Conservation (phyloP, 306 rosid species). For the Cicer bijugum region DNA sequence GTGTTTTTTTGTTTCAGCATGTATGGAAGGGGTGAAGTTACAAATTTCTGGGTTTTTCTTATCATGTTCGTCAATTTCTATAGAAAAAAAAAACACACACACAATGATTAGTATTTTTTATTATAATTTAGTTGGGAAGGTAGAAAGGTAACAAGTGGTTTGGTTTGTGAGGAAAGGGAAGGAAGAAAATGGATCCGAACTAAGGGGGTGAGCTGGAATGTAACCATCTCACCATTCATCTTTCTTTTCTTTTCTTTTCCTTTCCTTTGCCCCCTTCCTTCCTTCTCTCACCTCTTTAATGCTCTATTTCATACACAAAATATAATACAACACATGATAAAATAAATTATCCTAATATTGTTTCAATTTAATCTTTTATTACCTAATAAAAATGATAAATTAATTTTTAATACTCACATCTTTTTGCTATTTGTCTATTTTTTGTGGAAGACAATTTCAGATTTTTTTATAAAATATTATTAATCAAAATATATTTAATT, state of each 20-base stretch:
- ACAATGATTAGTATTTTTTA: too few species aligned
- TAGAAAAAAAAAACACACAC: neutral
- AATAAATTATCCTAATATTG: too few species aligned
- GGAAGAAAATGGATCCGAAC: slow-evolving; percentile 68
- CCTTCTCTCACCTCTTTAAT: neutral
- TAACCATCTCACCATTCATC: slow-evolving; percentile 39
- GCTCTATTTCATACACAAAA: neutral
- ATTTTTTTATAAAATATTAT: too few species aligned
- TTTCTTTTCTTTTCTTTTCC: slow-evolving; percentile 14
- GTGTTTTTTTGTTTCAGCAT: slow-evolving; percentile 52
- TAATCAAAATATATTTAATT: too few species aligned
- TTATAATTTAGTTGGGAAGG: slow-evolving; percentile 48
- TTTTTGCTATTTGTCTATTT: too few species aligned
- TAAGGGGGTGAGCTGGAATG: slow-evolving; percentile 70
- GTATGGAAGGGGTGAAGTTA: slow-evolving; percentile 2
- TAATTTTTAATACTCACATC: too few species aligned
- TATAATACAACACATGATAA: neutral
- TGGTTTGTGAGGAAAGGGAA: slow-evolving; percentile 7
- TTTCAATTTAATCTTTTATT: too few species aligned
- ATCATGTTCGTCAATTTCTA: neutral
- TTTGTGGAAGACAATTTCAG: too few species aligned
- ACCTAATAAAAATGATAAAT: too few species aligned
- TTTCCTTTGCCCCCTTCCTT: neutral
- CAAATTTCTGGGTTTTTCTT: slow-evolving; percentile 34
- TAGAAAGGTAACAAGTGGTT: slow-evolving; percentile 34